A percentile compares a stretch with the other conserved stretches of the same genome.
phyloP scores from a whole-genome alignment of 768 basidiomycete genomes.

The Cantharellus anzutake region DNA sequence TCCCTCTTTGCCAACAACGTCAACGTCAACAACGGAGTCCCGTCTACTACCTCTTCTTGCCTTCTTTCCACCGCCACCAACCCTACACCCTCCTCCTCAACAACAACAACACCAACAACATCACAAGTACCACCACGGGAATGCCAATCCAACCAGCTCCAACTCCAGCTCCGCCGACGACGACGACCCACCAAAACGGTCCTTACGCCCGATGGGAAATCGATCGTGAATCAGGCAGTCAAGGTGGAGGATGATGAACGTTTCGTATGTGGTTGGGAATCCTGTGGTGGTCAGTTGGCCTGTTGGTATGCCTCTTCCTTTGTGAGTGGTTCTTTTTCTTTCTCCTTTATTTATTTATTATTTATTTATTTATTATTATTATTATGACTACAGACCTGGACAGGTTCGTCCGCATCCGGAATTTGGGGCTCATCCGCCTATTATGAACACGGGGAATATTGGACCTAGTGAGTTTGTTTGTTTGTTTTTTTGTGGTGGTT shows the following conservation, averaged over 20 bases:
- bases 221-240: neutral
- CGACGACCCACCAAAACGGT: too few relatives aligned
- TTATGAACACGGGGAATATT: constrained; percentile 1
- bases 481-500: neutral
- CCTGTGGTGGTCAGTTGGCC: neutral
- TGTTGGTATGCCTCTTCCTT: neutral
- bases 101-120: too few relatives aligned
- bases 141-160: too few relatives aligned
- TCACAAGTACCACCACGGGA: too few relatives aligned
- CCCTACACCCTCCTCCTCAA: too few relatives aligned
- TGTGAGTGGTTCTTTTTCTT: neutral
- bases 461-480: neutral
- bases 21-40: too few relatives aligned
- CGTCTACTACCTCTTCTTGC: too few relatives aligned
- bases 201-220: neutral
- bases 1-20: too few relatives aligned
- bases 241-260: neutral
- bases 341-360: too few relatives aligned
- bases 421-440: neutral
- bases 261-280: neutral
- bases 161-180: too few relatives aligned
- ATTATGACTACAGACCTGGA: neutral
- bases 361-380: too few relatives aligned
- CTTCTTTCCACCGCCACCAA: too few relatives aligned
- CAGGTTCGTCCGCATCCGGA: neutral